Conservation (phyloP, 148 eudicot genomes). For the Camellia granthamiana region DNA sequence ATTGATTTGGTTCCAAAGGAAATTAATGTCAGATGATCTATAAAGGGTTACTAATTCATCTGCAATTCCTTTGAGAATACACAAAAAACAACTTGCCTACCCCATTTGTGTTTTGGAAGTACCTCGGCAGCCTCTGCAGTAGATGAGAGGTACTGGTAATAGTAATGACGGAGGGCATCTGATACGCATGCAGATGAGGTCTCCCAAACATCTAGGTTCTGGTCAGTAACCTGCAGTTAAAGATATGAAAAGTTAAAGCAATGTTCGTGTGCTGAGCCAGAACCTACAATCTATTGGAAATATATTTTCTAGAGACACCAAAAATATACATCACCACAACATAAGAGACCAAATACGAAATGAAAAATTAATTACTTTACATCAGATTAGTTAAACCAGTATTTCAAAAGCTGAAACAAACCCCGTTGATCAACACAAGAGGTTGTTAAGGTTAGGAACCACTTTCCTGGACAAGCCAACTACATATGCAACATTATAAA, state of each 20-base stretch:
- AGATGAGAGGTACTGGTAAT: conserved; percentile 92
- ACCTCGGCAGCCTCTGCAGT: conserved; percentile 97
- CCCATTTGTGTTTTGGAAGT: conserved; percentile 23
- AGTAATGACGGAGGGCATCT: conserved; percentile 93
- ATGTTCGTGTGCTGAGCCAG: not conserved
- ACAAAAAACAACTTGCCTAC: conserved; percentile 16
- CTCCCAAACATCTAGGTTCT: conserved; percentile 85
- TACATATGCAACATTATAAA: not conserved
- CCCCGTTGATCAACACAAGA: not conserved
- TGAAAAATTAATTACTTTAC: not conserved
- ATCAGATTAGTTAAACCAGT: not conserved
- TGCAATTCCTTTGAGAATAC: conserved; percentile 5
- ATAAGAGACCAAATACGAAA: not conserved
- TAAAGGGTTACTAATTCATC: conserved; percentile 10
- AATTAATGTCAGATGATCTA: not conserved
- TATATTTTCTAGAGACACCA: not conserved
- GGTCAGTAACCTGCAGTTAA: conserved; percentile 79
- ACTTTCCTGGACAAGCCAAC: not conserved
- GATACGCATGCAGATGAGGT: conserved; percentile 85
- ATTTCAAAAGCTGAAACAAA: not conserved
- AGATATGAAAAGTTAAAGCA: not conserved
- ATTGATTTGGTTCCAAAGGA: not conserved
- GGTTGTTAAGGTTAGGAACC: not conserved
- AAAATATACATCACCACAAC: not conserved
- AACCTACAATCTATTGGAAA: not conserved